Percentiles rank a stretch among this genome's conserved stretches.
These are phyloP conservation scores for Fusarium sp. DNA, from an alignment of 2,329 filamentous ascomycete species.

Conservation along the genomic window DNA sequence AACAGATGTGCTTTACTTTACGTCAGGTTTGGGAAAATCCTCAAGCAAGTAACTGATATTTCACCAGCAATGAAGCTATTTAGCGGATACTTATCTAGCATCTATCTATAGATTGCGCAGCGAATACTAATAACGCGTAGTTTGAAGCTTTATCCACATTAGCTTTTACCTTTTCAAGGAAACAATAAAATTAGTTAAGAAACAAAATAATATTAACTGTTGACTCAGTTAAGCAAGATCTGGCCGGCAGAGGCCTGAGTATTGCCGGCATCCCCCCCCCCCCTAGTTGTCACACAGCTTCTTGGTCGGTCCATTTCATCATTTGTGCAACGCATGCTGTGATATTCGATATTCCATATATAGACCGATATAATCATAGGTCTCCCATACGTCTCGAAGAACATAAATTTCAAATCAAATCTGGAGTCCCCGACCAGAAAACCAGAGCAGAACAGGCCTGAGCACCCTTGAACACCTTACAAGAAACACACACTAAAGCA, in stretches of 20 bases:
- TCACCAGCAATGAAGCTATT: neutral
- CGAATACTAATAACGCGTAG: neutral
- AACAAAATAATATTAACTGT: neutral
- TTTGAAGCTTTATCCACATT: neutral
- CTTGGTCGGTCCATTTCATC: neutral
- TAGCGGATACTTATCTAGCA: neutral
- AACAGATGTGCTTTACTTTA: too few species aligned
- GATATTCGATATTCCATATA: neutral
- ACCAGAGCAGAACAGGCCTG: constrained; percentile 3
- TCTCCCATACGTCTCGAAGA: neutral
- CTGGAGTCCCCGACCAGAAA: neutral
- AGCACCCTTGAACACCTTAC: constrained; percentile 22
- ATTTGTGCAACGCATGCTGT: neutral
- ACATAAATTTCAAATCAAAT: neutral
- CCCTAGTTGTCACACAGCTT: neutral
- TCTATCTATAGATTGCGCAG: too few species aligned
- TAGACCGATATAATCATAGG: neutral
- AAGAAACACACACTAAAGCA: neutral
- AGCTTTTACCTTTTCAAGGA: neutral
- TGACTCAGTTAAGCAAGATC: neutral
- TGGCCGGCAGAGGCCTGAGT: neutral
- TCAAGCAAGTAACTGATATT: too few species aligned
- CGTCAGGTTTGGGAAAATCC: too few species aligned
- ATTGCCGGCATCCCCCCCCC: neutral
- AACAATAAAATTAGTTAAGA: too few species aligned